Evolutionary conservation across 352 stramenopile genomes (phyloP), one percentile per base, ranked within the genome.

Genomic region (Globisporangium sylvaticum): DNA sequence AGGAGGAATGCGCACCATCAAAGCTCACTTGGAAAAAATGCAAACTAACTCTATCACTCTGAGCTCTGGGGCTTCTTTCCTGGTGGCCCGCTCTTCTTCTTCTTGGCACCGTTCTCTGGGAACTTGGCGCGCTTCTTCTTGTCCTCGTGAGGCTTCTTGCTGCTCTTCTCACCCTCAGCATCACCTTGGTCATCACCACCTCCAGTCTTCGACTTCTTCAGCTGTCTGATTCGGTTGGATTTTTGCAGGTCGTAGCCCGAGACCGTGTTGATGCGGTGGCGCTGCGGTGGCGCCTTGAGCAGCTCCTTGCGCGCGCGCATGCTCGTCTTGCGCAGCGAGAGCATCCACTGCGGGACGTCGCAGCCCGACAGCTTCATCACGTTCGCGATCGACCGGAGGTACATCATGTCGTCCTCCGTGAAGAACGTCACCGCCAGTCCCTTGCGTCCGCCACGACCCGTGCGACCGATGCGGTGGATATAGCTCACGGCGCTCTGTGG

Each of bases 321-420:
- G 4, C 82, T 95, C 58, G 87, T 79, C 67, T 95, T 97, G 74
- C 98, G 98, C 46, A 99, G 79, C 68, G 89, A 89, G 42, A 99
- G 84, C 97, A 99, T 99, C 97, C 97, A 99, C 39, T 98, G 90
- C 15, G 96, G 96, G 15, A 99, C 96, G 22, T 99, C 91, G 70
- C 96, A 99, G 34, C 97, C 97, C 57, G 88, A 98, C n/a, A 99
- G 81, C 70, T 98, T 97, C 93, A 99, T 99, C 48, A 99, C 93
- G 69, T 99, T 99, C 22, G 97, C 97, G 68, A 99, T 98, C 20
- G 94, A 92, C 12, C 97, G 91, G 52, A 99, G 72, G 64, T 97
- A 93, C 34, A 87, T 80, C 89, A 98, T 98, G 74, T 98, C 93
- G 62, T 94, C 87, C 70, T 99, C 96, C 1, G 97, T 99, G 71